phyloP scores from a whole-genome alignment of 169 alveolate genomes.

The Plasmodium ovale region DNA sequence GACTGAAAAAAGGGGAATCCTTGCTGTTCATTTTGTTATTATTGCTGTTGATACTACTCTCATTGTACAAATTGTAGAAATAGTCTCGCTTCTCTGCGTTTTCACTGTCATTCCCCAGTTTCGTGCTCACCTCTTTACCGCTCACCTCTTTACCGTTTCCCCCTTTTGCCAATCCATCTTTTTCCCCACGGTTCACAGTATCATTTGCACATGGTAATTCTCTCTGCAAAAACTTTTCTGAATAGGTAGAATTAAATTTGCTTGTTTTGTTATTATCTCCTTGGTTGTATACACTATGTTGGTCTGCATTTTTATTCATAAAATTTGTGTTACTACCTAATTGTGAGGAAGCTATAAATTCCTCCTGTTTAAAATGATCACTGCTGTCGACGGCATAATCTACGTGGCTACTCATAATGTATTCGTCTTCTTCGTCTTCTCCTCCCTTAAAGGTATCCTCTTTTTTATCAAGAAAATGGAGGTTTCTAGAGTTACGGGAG shows the following conservation, averaged over 20 bases:
- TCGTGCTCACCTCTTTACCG: too few species aligned
- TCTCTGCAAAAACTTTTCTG: conserved; percentile 21
- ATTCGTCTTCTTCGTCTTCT: conserved; percentile 2
- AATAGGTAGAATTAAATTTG: neutral
- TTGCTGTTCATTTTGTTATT: neutral
- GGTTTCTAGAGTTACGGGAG: neutral
- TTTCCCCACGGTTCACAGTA: neutral
- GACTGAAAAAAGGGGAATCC: conserved; percentile 21
- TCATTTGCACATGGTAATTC: conserved; percentile 21
- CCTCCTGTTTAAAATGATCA: conserved; percentile 3
- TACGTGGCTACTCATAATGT: neutral
- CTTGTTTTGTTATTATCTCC: neutral
- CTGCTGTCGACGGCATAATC: neutral
- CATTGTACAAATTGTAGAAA: conserved; percentile 31
- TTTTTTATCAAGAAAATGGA: conserved; percentile 29
- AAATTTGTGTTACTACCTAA: conserved; percentile 10
- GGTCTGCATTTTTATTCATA: conserved; percentile 1
- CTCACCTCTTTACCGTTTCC: conserved; percentile 13
- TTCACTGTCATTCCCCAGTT: too few species aligned
- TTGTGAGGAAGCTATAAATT: neutral
- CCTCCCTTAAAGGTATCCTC: neutral
- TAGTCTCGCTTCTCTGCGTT: neutral
- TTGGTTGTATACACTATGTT: conserved; percentile 9
- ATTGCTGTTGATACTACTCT: conserved; percentile 4
- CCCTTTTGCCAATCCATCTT: neutral